Base-by-base conservation (phyloP, 306 rosid genomes). In the Vicia sativa region DNA sequence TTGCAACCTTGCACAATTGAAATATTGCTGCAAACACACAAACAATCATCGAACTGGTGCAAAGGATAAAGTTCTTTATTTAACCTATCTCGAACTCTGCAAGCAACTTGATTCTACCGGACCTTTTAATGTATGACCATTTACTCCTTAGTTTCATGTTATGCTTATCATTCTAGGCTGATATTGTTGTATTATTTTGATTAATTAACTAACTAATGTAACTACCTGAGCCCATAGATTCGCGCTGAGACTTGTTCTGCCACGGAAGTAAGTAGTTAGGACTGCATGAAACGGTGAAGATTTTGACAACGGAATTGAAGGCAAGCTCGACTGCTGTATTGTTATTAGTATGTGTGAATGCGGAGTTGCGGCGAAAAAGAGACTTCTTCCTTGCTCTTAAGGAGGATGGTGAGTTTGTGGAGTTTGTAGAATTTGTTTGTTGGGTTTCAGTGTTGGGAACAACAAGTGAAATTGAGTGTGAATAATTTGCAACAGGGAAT, bases 231-330 rank as follows among this genome's bases (percentile, higher is more conserved):
- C 97, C 96, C 85, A 76, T 91, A 41, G 96, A 73, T 73, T 91
- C 96, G 5, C 89, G 86, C 83, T 91, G 97, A 62, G 96, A 86
- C 81, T 91, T 91, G 84, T 87, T 91, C 82, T 91, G 97, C 97
- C 97, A 91, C 1, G 97, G 97, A 50, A 89, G 95, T 43, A 84
- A 43, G 85, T 89, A 87, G 65, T 87, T 91, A 52, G 96, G 96
- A 78, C 95, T 87, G 62, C 85, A 80, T 6, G 95, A 80, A 60
- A 91, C 97, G 2, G 95, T 89, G 88, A 89, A 91, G 42, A 91
- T 58, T 80, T 91, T 91, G 25, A 91, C 97, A 26, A 91, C 97
- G 2, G 91, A 91, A 61, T 91, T 87, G 84, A 91, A 82, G 10
- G 96, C 96, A 15, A 85, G 81, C 69, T 87, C 96, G 21, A 84